These are phyloP conservation scores for Geum urbanum DNA, from an alignment of 306 rosid species.

Conservation along the genomic window DNA sequence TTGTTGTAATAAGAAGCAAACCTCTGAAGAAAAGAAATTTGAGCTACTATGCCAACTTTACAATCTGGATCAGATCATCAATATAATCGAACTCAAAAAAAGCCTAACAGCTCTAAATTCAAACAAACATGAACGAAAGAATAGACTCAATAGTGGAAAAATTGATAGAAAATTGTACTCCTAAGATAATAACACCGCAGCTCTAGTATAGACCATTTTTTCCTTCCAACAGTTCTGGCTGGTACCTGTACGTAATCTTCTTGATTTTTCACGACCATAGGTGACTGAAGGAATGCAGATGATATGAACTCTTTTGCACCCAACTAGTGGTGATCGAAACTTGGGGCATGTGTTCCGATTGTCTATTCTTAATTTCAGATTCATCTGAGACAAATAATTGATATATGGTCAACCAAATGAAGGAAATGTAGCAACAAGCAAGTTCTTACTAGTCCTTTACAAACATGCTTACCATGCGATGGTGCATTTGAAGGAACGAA, in stretches of 20 bases:
- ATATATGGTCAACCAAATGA: constrained; percentile 6
- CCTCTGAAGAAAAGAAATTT: constrained; percentile 5
- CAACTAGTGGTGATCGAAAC: neutral
- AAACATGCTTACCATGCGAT: constrained; percentile 19
- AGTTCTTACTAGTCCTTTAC: neutral
- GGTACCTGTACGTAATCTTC: constrained; percentile 19
- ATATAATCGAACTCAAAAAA: neutral
- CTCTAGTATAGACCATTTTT: neutral
- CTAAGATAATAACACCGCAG: neutral
- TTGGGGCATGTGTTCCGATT: constrained; percentile 1
- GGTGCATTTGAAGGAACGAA: constrained; percentile 21
- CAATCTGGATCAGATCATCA: neutral
- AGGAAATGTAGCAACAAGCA: constrained; percentile 1
- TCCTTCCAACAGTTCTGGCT: neutral
- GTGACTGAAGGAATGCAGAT: constrained; percentile 18
- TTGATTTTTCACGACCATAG: constrained; percentile 17
- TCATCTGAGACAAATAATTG: constrained; percentile 28
- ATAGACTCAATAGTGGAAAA: neutral
- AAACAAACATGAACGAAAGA: neutral
- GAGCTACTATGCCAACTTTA: constrained; percentile 15
- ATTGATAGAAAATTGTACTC: constrained; percentile 2
- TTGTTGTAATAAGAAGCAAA: neutral
- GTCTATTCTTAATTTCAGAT: constrained; percentile 20
- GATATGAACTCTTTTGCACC: constrained; percentile 14
- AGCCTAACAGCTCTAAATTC: neutral